Percentiles rank a stretch among this genome's conserved stretches.
These are phyloP conservation scores for Calocybe indica DNA, from an alignment of 768 basidiomycete species.

Conservation along the genomic window DNA sequence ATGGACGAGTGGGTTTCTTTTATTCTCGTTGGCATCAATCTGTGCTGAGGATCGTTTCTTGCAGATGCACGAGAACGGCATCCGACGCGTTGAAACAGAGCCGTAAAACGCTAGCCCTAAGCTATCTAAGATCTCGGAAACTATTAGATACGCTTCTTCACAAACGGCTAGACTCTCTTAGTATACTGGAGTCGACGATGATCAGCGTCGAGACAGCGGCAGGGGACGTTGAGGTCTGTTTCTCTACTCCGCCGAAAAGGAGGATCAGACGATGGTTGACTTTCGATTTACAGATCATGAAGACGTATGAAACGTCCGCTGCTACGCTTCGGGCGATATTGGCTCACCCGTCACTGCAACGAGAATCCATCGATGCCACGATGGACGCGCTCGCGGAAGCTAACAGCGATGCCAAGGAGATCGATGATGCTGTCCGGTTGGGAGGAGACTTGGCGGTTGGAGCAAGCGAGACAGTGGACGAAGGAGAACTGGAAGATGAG, in stretches of 20 bases:
- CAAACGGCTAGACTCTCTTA: slow-evolving; percentile 70
- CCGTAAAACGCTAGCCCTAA: slow-evolving; percentile 69
- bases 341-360: slow-evolving; percentile 71
- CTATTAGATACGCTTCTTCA: slow-evolving; percentile 70
- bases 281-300: slow-evolving; percentile 55
- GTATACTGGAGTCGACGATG: slow-evolving; percentile 71
- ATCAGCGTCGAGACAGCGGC: slow-evolving; percentile 85
- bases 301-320: slow-evolving; percentile 79
- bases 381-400: slow-evolving; percentile 85
- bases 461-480: slow-evolving; percentile 61
- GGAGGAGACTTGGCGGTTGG: slow-evolving; percentile 60
- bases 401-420: slow-evolving; percentile 74
- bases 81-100: slow-evolving; percentile 58
- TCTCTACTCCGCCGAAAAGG: background rate
- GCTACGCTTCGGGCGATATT: slow-evolving; percentile 71
- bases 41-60: background rate
- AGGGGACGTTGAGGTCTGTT: slow-evolving; percentile 74
- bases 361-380: slow-evolving; percentile 76
- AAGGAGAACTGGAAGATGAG: slow-evolving; percentile 57
- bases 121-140: slow-evolving; percentile 76
- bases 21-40: background rate
- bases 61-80: slow-evolving; percentile 64
- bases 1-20: slow-evolving; percentile 58
- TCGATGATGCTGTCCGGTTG: slow-evolving; percentile 70
- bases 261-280: slow-evolving; percentile 1